Percentiles rank a stretch among this genome's conserved stretches.
These are phyloP conservation scores for Crithidia acanthocephali DNA, from an alignment of 208 protist genomes.

Conservation along the genomic window DNA sequence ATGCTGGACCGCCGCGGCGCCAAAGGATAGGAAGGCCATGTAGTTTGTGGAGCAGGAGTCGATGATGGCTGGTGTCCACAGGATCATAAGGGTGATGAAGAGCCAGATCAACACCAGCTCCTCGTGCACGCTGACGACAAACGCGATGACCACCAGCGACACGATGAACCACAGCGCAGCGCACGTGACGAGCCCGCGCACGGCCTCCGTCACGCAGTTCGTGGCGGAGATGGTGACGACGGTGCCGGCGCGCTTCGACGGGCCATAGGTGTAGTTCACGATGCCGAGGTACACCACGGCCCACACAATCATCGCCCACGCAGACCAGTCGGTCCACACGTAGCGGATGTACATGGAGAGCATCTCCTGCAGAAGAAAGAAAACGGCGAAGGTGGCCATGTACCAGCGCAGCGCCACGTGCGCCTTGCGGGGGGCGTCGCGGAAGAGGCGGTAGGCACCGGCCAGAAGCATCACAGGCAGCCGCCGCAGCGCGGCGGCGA, in stretches of 20 bases:
- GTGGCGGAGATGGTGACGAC: conserved; percentile 57
- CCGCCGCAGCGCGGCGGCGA: conserved; percentile 39
- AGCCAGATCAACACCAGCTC: conserved; percentile 88
- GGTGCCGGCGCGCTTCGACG: conserved; percentile 69
- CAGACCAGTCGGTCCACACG: conserved; percentile 28
- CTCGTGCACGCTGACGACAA: conserved; percentile 89
- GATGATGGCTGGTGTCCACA: conserved; percentile 86
- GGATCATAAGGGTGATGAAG: conserved; percentile 68
- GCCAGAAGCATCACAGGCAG: conserved; percentile 52
- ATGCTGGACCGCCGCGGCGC: conserved; percentile 42
- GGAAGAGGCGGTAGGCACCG: conserved; percentile 52
- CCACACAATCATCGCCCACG: conserved; percentile 37
- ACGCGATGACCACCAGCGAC: conserved; percentile 57
- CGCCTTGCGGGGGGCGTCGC: conserved; percentile 63
- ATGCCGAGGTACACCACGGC: conserved; percentile 54
- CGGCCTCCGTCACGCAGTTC: conserved; percentile 52
- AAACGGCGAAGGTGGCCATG: conserved; percentile 62
- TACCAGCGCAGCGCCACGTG: conserved; percentile 86
- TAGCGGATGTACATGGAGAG: conserved; percentile 59
- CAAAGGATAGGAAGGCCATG: conserved; percentile 60
- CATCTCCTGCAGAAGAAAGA: conserved; percentile 40
- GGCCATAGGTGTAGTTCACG: conserved; percentile 89
- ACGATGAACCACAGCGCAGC: conserved; percentile 57
- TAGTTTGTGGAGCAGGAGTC: conserved; percentile 77
- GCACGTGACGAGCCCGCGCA: conserved; percentile 58